phyloP scores from a whole-genome alignment of 805 yeast species.

The Candida bentonensis region DNA sequence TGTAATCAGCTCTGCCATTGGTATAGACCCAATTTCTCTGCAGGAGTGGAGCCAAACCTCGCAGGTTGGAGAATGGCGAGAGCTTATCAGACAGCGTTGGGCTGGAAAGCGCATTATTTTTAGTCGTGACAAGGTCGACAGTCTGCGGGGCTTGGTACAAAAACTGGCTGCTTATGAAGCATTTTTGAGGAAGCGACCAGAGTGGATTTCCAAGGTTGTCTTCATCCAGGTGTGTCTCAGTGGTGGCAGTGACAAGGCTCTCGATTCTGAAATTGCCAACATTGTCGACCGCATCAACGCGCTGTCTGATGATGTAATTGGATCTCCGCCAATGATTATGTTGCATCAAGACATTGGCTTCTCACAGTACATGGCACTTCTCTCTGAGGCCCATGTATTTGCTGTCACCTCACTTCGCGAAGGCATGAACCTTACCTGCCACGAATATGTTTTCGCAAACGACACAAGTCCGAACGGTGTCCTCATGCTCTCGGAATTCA shows the following conservation, averaged over 20 bases:
- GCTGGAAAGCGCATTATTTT: slow-evolving; percentile 53
- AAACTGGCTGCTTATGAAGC: slow-evolving; percentile 77
- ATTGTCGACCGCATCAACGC: slow-evolving; percentile 82
- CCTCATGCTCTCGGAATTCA: slow-evolving; percentile 76
- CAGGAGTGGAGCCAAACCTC: slow-evolving; percentile 30
- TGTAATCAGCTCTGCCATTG: slow-evolving; percentile 25
- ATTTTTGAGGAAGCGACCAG: slow-evolving; percentile 60
- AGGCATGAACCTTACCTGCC: slow-evolving; percentile 94
- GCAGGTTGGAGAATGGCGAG: slow-evolving; percentile 33
- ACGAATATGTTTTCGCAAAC: slow-evolving; percentile 76
- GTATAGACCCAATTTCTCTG: slow-evolving; percentile 33
- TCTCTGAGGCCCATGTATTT: slow-evolving; percentile 75
- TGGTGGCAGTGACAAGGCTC: slow-evolving; percentile 38
- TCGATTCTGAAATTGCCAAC: slow-evolving; percentile 59
- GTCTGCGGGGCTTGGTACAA: slow-evolving; percentile 76
- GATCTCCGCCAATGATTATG: slow-evolving; percentile 71
- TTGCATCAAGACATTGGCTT: slow-evolving; percentile 81
- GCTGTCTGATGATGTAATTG: slow-evolving; percentile 52
- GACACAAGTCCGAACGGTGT: slow-evolving; percentile 39
- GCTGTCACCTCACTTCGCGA: slow-evolving; percentile 87
- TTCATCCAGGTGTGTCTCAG: slow-evolving; percentile 71
- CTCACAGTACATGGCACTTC: slow-evolving; percentile 76
- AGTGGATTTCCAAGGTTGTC: slow-evolving; percentile 51
- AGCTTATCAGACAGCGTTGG: slow-evolving; percentile 70
- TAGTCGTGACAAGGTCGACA: slow-evolving; percentile 78